Evolutionary conservation across 2,329 filamentous ascomycete genomes (phyloP), one percentile per base, ranked within the genome.

Genomic region (Mariannaea elegans): DNA sequence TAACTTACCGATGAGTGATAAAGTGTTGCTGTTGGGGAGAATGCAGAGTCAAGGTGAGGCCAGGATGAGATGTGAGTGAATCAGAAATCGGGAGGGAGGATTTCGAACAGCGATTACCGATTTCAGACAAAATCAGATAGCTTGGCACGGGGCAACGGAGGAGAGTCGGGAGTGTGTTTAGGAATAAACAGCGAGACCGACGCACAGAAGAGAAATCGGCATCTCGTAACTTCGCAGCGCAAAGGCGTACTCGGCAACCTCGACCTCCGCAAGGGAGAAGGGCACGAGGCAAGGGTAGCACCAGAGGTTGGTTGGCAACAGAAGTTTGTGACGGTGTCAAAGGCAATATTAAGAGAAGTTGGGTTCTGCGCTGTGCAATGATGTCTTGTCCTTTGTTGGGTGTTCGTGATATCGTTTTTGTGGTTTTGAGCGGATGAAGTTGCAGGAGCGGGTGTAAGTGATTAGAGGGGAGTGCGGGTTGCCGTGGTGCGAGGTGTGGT

Each of bases 151-250:
- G 52, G 31, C 32, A 16, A 19, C 29, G 41, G 44, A 36, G n/a
- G 53, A 51, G 54, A 38, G 42, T 21, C 45, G 48, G 62, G 61
- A 62, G 65, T 68, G 62, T 64, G 54, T 65, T 60, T 69, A 63
- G 67, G 62, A 70, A 56, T 61, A 58, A 63, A 62, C 61, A 47
- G 46, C 24, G 21, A 42, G 27, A 50, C 36, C 42, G 49, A 50
- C 24, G 18, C 49, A 39, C 38, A 51, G 29, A 7, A 51, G 51
- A 8, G 27, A 49, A n/a, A 27, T 36, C 32, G 5, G 10, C 7
- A 19, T 34, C 51, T 59, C 48, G 45, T 63, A 50, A 44, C 60
- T 53, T 44, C 44, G 18, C 14, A 14, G 7, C 19, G 29, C n/a
- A 14, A 44, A 38, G 31, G 32, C 39, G 45, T 44, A 48, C 56